These are phyloP conservation scores for Cyclostephanos tholiformis DNA, from an alignment of 108 stramenopile genomes.

Conservation along the genomic window DNA sequence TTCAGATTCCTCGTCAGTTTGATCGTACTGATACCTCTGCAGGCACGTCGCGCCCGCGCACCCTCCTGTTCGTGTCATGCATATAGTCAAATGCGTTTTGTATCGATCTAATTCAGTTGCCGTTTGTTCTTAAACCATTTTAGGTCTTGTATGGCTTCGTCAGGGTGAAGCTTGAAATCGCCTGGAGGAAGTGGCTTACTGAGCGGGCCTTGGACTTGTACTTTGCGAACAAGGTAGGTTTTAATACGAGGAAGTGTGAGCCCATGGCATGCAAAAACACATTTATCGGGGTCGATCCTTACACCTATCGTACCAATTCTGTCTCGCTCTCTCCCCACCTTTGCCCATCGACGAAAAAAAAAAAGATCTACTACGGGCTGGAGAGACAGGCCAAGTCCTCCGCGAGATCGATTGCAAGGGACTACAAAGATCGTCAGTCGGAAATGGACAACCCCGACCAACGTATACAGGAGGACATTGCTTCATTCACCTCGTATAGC, in stretches of 20 bases:
- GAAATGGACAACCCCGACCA: slow-evolving; percentile 82
- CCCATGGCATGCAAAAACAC: too few relatives aligned
- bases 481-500: slow-evolving; percentile 61
- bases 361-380: slow-evolving; percentile 51
- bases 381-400: slow-evolving; percentile 35
- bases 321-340: not conserved
- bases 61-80: too few relatives aligned
- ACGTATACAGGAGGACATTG: slow-evolving; percentile 75
- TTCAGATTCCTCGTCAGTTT: slow-evolving; percentile 55
- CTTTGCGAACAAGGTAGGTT: slow-evolving; percentile 47
- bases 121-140: not conserved
- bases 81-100: too few relatives aligned
- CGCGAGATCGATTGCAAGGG: not conserved
- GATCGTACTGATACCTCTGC: slow-evolving; percentile 64
- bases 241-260: not conserved
- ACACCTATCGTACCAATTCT: too few relatives aligned
- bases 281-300: too few relatives aligned
- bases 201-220: slow-evolving; percentile 56
- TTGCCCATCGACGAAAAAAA: not conserved
- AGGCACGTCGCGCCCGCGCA: not conserved
- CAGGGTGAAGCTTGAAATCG: slow-evolving; percentile 55
- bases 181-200: slow-evolving; percentile 90
- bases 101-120: too few relatives aligned
- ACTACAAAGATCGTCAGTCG: slow-evolving; percentile 12
- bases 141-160: slow-evolving; percentile 72